phyloP scores from a whole-genome alignment of 768 basidiomycete species.

The Hypholoma sublateritium region DNA sequence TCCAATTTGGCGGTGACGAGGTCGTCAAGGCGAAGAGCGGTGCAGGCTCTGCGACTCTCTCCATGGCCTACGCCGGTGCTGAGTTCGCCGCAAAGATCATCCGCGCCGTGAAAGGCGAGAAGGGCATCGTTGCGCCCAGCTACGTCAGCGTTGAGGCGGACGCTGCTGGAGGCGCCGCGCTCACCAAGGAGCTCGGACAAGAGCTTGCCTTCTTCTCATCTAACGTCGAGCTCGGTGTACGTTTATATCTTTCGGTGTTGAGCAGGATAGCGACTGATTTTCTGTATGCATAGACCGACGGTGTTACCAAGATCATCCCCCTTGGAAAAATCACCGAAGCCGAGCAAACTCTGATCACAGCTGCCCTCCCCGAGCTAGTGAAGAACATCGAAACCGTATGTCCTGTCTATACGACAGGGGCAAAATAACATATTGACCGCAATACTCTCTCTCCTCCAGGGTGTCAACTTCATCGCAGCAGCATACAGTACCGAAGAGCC shows the following conservation, averaged over 20 bases:
- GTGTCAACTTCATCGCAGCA: constrained; percentile 35
- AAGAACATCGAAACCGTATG: constrained; percentile 71
- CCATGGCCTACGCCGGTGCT: constrained; percentile 94
- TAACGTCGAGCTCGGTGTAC: constrained; percentile 84
- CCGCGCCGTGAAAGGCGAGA: constrained; percentile 84
- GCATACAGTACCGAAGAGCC: constrained; percentile 31
- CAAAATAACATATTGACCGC: too few species aligned
- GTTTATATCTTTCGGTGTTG: constrained; percentile 23
- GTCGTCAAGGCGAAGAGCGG: constrained; percentile 98
- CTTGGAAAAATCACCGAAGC: constrained; percentile 72
- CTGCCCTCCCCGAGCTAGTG: constrained; percentile 77
- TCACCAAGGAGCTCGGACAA: constrained; percentile 75
- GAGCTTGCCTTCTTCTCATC: constrained; percentile 88
- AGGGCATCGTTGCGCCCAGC: constrained; percentile 80
- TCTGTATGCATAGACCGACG: constrained; percentile 52
- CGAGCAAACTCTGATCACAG: constrained; percentile 77
- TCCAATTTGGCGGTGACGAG: constrained; percentile 96
- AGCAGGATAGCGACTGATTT: constrained; percentile 5
- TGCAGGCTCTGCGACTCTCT: constrained; percentile 92
- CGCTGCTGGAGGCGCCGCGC: constrained; percentile 63
- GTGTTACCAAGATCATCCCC: constrained; percentile 80
- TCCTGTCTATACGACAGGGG: constrained; percentile 2
- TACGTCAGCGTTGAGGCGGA: constrained; percentile 83
- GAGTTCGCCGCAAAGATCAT: constrained; percentile 85
- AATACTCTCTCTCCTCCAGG: constrained; percentile 20